Conservation (phyloP, 352 stramenopile species). For the Pythium grandisporangium region DNA sequence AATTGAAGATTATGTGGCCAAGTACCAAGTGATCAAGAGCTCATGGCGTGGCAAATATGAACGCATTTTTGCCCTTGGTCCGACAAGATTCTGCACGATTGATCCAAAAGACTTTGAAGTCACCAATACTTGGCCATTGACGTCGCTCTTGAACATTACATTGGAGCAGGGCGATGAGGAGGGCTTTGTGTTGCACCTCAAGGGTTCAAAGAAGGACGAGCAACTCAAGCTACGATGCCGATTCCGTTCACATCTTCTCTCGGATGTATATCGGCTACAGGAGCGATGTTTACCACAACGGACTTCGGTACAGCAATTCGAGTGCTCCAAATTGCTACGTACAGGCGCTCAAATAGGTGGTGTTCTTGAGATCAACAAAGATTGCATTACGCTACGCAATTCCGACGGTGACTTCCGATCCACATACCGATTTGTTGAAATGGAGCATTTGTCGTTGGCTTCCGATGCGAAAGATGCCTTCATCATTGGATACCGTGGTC, state of each 20-base stretch:
- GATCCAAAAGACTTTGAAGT: slow-evolving; percentile 83
- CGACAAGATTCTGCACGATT: slow-evolving; percentile 79
- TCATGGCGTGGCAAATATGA: slow-evolving; percentile 85
- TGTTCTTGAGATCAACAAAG: slow-evolving; percentile 43
- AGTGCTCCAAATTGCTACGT: slow-evolving; percentile 59
- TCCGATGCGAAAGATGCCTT: slow-evolving; percentile 50
- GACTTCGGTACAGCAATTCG: slow-evolving; percentile 23
- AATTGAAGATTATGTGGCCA: slow-evolving; percentile 76
- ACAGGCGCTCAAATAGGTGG: slow-evolving; percentile 33
- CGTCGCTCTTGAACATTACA: slow-evolving; percentile 34
- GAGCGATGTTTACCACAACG: slow-evolving; percentile 34
- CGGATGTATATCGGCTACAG: slow-evolving; percentile 65
- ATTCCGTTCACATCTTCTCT: slow-evolving; percentile 68
- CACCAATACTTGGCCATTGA: slow-evolving; percentile 80
- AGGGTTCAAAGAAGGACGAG: slow-evolving; percentile 78
- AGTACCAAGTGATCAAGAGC: slow-evolving; percentile 79
- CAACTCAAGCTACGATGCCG: slow-evolving; percentile 71
- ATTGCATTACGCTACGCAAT: slow-evolving; percentile 37
- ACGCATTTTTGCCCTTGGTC: slow-evolving; percentile 70
- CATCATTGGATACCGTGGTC: slow-evolving; percentile 53
- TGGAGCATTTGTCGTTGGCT: slow-evolving; percentile 58
- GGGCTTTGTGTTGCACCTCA: slow-evolving; percentile 53
- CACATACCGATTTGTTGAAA: slow-evolving; percentile 74
- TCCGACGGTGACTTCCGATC: slow-evolving; percentile 38
- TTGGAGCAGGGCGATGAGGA: slow-evolving; percentile 51